Conservation (phyloP, 2,329 filamentous ascomycete genomes). For the Hymenoscyphus salicellus region DNA sequence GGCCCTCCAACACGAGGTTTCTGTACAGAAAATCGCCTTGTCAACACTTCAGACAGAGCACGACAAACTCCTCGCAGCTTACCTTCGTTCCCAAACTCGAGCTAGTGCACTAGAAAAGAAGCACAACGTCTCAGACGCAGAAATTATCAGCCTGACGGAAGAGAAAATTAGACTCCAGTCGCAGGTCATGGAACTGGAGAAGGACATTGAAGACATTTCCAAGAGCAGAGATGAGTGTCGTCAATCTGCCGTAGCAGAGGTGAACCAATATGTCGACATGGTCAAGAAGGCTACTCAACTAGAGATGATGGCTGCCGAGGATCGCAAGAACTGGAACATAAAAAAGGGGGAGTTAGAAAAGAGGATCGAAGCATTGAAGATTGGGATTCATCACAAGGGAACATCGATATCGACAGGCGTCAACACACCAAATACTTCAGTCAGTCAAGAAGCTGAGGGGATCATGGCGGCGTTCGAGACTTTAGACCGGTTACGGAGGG, state of each 20-base stretch:
- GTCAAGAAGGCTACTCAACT: slow-evolving; percentile 34
- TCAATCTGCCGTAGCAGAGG: slow-evolving; percentile 35
- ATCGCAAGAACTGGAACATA: slow-evolving; percentile 31
- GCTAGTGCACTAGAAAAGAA: slow-evolving; percentile 6
- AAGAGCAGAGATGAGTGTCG: slow-evolving; percentile 46
- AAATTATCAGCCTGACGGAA: slow-evolving; percentile 50
- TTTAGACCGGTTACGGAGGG: slow-evolving; percentile 18
- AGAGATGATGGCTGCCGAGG: slow-evolving; percentile 31
- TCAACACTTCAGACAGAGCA: slow-evolving; percentile 5
- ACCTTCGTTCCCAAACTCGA: slow-evolving; percentile 6
- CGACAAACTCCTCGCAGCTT: slow-evolving; percentile 6
- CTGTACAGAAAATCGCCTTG: slow-evolving; percentile 6
- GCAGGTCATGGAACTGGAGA: slow-evolving; percentile 47
- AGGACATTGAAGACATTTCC: slow-evolving; percentile 47
- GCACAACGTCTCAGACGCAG: slow-evolving; percentile 42
- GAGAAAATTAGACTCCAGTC: slow-evolving; percentile 48
- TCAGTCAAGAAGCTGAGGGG: slow-evolving; percentile 5
- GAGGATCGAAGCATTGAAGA: slow-evolving; percentile 27
- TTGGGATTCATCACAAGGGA: slow-evolving; percentile 8
- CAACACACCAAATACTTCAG: slow-evolving; percentile 3
- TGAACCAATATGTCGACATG: slow-evolving; percentile 36
- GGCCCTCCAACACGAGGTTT: slow-evolving; percentile 42
- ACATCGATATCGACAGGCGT: slow-evolving; percentile 1
- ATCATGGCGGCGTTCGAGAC: not conserved
- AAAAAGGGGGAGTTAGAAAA: slow-evolving; percentile 32